Evolutionary conservation across 2,329 filamentous ascomycete genomes (phyloP).

Genomic region (Penicillium polonicum): DNA sequence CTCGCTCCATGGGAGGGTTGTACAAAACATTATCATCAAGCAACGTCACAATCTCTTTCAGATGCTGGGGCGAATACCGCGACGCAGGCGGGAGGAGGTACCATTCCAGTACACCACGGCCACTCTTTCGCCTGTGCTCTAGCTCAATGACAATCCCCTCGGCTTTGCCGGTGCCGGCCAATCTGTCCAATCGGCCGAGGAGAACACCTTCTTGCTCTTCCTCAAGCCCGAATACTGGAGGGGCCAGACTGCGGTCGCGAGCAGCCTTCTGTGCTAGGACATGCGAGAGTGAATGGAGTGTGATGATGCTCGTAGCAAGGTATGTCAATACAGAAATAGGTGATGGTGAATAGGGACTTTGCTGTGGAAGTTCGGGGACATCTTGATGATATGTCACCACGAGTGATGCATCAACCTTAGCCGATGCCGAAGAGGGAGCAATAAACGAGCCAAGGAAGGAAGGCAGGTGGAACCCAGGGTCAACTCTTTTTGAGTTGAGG

Average conservation of each 20-base stretch:
- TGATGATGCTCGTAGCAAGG: slow-evolving; percentile 83
- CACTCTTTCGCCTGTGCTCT: slow-evolving; percentile 82
- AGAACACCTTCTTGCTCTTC: slow-evolving; percentile 78
- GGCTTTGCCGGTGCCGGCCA: slow-evolving; percentile 38
- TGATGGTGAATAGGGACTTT: slow-evolving; percentile 55
- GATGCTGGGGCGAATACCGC: slow-evolving; percentile 46
- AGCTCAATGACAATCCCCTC: slow-evolving; percentile 73
- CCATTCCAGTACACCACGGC: slow-evolving; percentile 71
- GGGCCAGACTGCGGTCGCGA: slow-evolving; percentile 68
- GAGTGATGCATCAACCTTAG: slow-evolving; percentile 59
- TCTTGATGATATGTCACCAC: slow-evolving; percentile 82
- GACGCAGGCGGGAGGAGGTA: slow-evolving; percentile 56
- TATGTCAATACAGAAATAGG: slow-evolving; percentile 73
- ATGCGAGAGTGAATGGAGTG: slow-evolving; percentile 70
- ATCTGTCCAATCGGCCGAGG: slow-evolving; percentile 56
- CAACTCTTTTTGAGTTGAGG: slow-evolving; percentile 36
- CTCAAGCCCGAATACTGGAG: slow-evolving; percentile 74
- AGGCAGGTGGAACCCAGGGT: slow-evolving; percentile 58
- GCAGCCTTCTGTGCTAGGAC: slow-evolving; percentile 73
- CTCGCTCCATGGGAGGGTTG: slow-evolving; percentile 47
- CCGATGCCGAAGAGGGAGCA: slow-evolving; percentile 48
- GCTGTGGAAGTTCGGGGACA: slow-evolving; percentile 57
- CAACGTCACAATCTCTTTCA: slow-evolving; percentile 57
- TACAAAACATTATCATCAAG: slow-evolving; percentile 77
- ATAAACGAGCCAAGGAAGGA: slow-evolving; percentile 70